phyloP scores from a whole-genome alignment of 345 rosid genomes.

The Physaria fendleri region DNA sequence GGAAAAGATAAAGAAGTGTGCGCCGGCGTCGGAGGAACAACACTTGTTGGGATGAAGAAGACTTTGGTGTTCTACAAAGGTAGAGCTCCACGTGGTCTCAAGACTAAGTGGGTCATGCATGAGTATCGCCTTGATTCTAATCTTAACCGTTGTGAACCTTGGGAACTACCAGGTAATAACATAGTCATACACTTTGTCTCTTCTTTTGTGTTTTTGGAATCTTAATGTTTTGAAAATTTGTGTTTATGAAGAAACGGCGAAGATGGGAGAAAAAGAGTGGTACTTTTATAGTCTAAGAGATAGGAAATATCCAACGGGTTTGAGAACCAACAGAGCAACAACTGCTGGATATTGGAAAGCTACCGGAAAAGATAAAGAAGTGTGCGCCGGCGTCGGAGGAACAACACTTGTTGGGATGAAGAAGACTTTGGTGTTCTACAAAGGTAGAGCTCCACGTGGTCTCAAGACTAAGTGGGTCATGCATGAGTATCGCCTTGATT shows the following conservation, averaged over 20 bases:
- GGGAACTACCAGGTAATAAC: no score
- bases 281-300: slow-evolving; percentile 83
- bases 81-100: slow-evolving; percentile 84
- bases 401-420: slow-evolving; percentile 71
- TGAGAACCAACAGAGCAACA: slow-evolving; percentile 84
- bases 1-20: slow-evolving; percentile 76
- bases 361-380: slow-evolving; percentile 79
- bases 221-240: neutral
- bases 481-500: slow-evolving; percentile 91
- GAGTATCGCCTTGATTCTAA: slow-evolving; percentile 88
- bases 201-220: neutral
- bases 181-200: neutral
- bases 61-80: slow-evolving; percentile 83
- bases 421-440: slow-evolving; percentile 79
- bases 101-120: slow-evolving; percentile 96
- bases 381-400: slow-evolving; percentile 44
- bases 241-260: slow-evolving; percentile 47
- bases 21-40: slow-evolving; percentile 38
- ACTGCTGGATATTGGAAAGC: slow-evolving; percentile 92
- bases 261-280: slow-evolving; percentile 94
- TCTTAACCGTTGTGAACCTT: no score
- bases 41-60: slow-evolving; percentile 91
- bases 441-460: slow-evolving; percentile 87
- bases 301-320: slow-evolving; percentile 87
- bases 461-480: slow-evolving; percentile 93